phyloP scores from a whole-genome alignment of 345 rosid genomes.

The Aquilaria malaccensis region DNA sequence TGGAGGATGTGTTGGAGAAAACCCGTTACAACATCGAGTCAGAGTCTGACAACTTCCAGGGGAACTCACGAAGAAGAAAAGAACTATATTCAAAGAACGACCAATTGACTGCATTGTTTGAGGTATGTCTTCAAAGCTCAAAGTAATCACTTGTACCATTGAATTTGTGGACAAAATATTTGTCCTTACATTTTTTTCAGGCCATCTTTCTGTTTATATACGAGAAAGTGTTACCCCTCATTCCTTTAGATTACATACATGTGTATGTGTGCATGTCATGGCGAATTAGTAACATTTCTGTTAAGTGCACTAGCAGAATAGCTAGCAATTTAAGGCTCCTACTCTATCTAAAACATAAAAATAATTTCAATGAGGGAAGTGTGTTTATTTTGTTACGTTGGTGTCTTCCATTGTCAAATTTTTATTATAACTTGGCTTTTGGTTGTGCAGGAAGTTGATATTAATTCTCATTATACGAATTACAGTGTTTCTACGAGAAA shows the following conservation, averaged over 20 bases:
- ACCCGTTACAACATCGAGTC: slow-evolving; percentile 52
- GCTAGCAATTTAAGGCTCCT: too few relatives aligned
- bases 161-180: too few relatives aligned
- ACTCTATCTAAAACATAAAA: too few relatives aligned
- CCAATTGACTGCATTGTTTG: slow-evolving; percentile 54
- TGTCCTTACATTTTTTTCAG: too few relatives aligned
- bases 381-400: too few relatives aligned
- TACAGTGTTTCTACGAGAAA: slow-evolving; percentile 56
- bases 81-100: slow-evolving; percentile 76
- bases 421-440: slow-evolving; percentile 11
- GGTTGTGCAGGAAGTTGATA: slow-evolving; percentile 56
- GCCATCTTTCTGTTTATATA: too few relatives aligned
- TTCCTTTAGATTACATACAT: too few relatives aligned
- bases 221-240: too few relatives aligned
- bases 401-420: slow-evolving; percentile 1
- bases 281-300: too few relatives aligned
- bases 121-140: slow-evolving; percentile 39
- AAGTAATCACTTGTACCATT: neutral
- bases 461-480: slow-evolving; percentile 57
- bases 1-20: slow-evolving; percentile 88
- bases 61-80: slow-evolving; percentile 69
- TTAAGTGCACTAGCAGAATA: too few relatives aligned
- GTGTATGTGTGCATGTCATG: too few relatives aligned
- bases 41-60: slow-evolving; percentile 54
- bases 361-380: too few relatives aligned